Evolutionary conservation across 2,329 filamentous ascomycete genomes (phyloP).

Genomic region (Lasiodiplodia sp.): DNA sequence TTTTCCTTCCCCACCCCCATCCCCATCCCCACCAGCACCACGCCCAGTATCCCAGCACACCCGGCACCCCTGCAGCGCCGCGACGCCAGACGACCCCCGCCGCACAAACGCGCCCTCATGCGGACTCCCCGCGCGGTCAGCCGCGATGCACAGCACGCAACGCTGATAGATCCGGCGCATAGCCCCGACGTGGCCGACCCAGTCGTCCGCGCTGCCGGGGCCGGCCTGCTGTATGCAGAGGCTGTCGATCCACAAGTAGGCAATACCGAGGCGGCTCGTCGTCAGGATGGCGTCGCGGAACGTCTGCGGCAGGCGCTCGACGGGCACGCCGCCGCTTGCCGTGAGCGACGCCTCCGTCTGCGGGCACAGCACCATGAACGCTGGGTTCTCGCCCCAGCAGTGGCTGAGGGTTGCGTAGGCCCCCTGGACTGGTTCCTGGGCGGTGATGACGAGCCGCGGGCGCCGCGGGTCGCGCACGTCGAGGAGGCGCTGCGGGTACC

Average conservation of each 20-base stretch:
- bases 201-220: conserved; percentile 6
- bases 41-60: not conserved
- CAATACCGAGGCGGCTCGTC: conserved; percentile 4
- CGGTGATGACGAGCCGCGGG: not conserved
- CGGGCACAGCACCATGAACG: conserved; percentile 2
- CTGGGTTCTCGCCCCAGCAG: conserved; percentile 30
- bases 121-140: not conserved
- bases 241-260: conserved; percentile 31
- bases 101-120: not conserved
- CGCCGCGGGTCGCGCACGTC: not conserved
- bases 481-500: not conserved
- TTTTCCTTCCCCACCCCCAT: no score
- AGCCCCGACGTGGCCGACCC: conserved; percentile 18
- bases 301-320: conserved; percentile 3
- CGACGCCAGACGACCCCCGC: not conserved
- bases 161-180: conserved; percentile 24
- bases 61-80: not conserved
- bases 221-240: conserved; percentile 32
- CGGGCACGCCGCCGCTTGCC: not conserved
- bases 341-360: no score
- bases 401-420: conserved; percentile 33
- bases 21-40: not conserved
- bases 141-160: conserved; percentile 18
- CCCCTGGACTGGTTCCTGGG: no score
- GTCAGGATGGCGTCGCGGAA: conserved; percentile 10